Conservation (phyloP, 2,329 filamentous ascomycete species). For the Aspergillus sp. region DNA sequence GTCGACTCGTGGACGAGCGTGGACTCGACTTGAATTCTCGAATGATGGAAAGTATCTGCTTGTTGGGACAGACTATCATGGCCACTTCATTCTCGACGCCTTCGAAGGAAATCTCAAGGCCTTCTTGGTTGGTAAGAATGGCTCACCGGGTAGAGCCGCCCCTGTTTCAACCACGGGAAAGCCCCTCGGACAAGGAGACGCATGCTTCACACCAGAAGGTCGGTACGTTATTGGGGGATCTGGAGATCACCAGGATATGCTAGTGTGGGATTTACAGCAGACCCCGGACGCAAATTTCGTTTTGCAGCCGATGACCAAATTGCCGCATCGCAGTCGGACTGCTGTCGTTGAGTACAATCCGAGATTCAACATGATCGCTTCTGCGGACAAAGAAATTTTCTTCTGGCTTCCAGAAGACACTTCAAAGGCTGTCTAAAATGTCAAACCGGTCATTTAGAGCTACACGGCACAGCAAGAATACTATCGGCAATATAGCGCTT, state of each 20-base stretch:
- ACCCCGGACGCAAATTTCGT: slow-evolving; percentile 56
- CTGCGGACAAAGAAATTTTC: slow-evolving; percentile 78
- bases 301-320: slow-evolving; percentile 39
- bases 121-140: slow-evolving; percentile 59
- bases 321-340: slow-evolving; percentile 56
- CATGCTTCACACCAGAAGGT: slow-evolving; percentile 86
- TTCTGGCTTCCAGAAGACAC: slow-evolving; percentile 73
- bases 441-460: slow-evolving; percentile 15
- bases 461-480: not conserved
- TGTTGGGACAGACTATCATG: slow-evolving; percentile 76
- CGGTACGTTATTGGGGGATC: slow-evolving; percentile 83
- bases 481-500: not conserved
- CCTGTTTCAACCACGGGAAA: slow-evolving; percentile 56
- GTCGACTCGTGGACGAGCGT: slow-evolving; percentile 54
- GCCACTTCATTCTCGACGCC: slow-evolving; percentile 91
- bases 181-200: slow-evolving; percentile 65
- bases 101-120: slow-evolving; percentile 80
- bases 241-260: slow-evolving; percentile 65
- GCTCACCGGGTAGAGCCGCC: slow-evolving; percentile 49
- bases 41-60: slow-evolving; percentile 91
- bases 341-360: slow-evolving; percentile 86
- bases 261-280: slow-evolving; percentile 80
- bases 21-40: slow-evolving; percentile 92
- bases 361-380: slow-evolving; percentile 86
- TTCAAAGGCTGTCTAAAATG: slow-evolving; percentile 33